A percentile compares a stretch with the other conserved stretches of the same genome.
phyloP scores from a whole-genome alignment of 2,329 filamentous ascomycete genomes.

The Lachnellula suecica region DNA sequence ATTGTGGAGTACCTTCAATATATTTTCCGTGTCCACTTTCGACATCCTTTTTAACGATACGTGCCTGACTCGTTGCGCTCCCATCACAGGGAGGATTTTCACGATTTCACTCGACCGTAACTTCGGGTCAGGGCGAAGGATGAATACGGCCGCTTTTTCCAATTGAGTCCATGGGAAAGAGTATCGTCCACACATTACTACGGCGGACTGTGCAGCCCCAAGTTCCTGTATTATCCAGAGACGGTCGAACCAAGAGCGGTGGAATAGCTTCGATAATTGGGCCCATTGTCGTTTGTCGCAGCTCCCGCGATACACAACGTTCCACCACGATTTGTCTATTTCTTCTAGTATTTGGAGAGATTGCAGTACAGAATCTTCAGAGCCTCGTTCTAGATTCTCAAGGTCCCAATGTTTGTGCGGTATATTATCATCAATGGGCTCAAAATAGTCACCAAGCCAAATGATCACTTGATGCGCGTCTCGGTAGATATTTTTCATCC shows the following conservation, averaged over 20 bases:
- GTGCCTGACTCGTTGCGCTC: no score
- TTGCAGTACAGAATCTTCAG: neutral
- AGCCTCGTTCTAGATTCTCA: neutral
- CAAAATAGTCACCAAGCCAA: conserved; percentile 4
- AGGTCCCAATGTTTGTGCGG: neutral
- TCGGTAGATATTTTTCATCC: conserved; percentile 2
- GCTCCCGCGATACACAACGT: no score
- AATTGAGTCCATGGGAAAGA: neutral
- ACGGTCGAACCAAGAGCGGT: conserved; percentile 9
- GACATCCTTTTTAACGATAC: neutral
- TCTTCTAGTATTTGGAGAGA: no score
- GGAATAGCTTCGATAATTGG: neutral
- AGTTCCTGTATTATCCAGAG: conserved; percentile 18
- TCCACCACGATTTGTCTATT: no score
- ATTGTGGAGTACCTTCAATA: conserved; percentile 5
- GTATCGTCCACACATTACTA: neutral
- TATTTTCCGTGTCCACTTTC: neutral
- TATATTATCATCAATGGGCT: neutral
- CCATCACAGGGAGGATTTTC: no score
- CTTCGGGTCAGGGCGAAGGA: neutral
- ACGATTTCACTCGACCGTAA: no score
- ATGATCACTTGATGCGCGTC: neutral
- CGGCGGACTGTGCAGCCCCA: neutral
- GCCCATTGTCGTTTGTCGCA: no score
- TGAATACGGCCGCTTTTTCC: conserved; percentile 1